These are phyloP conservation scores for Xanthoparmelia taractica DNA, from an alignment of 495 filamentous ascomycete genomes.

Conservation along the genomic window DNA sequence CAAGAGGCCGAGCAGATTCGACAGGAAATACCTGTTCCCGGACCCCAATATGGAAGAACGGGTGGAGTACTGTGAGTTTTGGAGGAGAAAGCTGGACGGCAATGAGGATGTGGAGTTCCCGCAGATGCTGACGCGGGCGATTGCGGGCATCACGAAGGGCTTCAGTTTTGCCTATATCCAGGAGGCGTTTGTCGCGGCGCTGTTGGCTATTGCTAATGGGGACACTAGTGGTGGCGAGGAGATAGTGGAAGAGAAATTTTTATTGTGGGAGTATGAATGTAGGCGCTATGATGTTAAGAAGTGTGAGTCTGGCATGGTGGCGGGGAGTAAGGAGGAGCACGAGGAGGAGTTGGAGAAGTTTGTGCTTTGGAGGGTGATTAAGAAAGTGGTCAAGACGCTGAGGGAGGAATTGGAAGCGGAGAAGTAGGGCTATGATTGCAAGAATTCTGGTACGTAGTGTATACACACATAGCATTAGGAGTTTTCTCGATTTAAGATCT, in stretches of 20 bases:
- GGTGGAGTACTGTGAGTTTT: slow-evolving; percentile 48
- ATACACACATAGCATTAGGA: neutral
- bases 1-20: slow-evolving; percentile 57
- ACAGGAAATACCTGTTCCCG: slow-evolving; percentile 56
- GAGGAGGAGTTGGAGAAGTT: slow-evolving; percentile 30
- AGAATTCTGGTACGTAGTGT: neutral
- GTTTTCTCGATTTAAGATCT: too few species aligned
- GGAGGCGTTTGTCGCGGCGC: slow-evolving; percentile 43
- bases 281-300: neutral
- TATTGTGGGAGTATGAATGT: neutral
- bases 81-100: slow-evolving; percentile 47
- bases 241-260: neutral
- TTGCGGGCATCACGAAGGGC: slow-evolving; percentile 51
- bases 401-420: slow-evolving; percentile 33
- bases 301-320: neutral
- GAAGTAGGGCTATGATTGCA: neutral
- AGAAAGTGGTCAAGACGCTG: slow-evolving; percentile 35
- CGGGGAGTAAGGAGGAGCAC: slow-evolving; percentile 8
- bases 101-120: slow-evolving; percentile 51
- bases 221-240: neutral
- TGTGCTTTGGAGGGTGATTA: slow-evolving; percentile 36
- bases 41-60: slow-evolving; percentile 46
- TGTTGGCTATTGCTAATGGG: slow-evolving; percentile 9
- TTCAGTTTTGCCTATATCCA: slow-evolving; percentile 63
- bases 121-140: slow-evolving; percentile 38